A percentile compares a stretch with the other conserved stretches of the same genome.
These are phyloP conservation scores for Candida odintsovae DNA, from an alignment of 805 yeast genomes.

Conservation along the genomic window DNA sequence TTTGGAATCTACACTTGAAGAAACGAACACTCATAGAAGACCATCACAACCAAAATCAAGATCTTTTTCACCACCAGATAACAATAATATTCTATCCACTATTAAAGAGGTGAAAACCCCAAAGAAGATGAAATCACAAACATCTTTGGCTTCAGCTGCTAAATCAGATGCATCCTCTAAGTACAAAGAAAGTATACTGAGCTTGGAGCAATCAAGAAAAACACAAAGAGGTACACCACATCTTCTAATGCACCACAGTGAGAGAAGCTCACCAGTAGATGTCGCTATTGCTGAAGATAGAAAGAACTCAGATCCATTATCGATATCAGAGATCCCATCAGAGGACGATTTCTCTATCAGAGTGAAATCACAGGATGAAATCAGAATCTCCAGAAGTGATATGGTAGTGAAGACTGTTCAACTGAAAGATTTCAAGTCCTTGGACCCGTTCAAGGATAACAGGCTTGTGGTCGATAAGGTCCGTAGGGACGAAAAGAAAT, in stretches of 20 bases:
- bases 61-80: neutral
- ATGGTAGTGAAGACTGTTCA: neutral
- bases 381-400: neutral
- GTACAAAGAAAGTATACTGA: conserved; percentile 11
- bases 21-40: neutral
- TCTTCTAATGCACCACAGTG: conserved; percentile 5
- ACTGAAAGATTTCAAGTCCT: neutral
- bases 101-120: neutral
- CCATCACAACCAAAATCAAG: neutral
- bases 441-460: neutral
- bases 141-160: conserved; percentile 4
- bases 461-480: neutral
- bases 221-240: conserved; percentile 20
- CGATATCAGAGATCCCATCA: neutral
- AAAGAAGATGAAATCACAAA: neutral
- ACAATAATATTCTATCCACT: neutral
- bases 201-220: conserved; percentile 20
- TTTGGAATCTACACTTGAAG: neutral
- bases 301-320: neutral
- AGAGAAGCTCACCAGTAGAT: neutral
- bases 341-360: neutral
- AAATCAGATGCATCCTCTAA: conserved; percentile 1
- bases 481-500: neutral
- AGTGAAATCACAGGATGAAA: neutral
- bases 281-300: neutral